phyloP scores from a whole-genome alignment of 306 rosid genomes.

The Mimosa pudica region DNA sequence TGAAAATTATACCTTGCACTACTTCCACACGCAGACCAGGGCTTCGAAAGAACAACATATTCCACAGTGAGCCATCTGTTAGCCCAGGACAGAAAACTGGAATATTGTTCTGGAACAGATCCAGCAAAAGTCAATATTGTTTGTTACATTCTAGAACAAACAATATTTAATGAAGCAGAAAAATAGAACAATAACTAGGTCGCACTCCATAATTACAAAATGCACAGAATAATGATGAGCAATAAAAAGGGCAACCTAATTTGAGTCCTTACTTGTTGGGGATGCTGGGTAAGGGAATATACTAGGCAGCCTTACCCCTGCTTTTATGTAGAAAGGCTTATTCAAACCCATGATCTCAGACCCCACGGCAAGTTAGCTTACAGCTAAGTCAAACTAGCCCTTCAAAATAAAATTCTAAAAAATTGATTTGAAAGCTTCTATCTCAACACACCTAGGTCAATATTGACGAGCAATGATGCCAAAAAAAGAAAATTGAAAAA shows the following conservation, averaged over 20 bases:
- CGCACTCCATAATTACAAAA: not conserved
- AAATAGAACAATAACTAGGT: not conserved
- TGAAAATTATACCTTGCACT: slow-evolving; percentile 63
- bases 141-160: not conserved
- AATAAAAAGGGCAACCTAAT: no score
- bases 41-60: slow-evolving; percentile 80
- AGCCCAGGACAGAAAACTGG: slow-evolving; percentile 92
- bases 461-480: not conserved
- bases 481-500: no score
- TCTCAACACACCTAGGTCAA: no score
- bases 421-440: no score
- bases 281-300: no score
- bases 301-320: no score
- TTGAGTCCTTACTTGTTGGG: no score
- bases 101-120: slow-evolving; percentile 71
- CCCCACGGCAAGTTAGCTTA: no score
- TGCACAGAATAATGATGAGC: not conserved
- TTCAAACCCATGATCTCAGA: no score
- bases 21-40: slow-evolving; percentile 80
- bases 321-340: no score
- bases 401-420: no score
- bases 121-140: slow-evolving; percentile 6
- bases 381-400: no score
- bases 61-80: slow-evolving; percentile 96
- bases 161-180: not conserved